Conservation (phyloP, 768 basidiomycete genomes). For the Hypholoma sublateritium region DNA sequence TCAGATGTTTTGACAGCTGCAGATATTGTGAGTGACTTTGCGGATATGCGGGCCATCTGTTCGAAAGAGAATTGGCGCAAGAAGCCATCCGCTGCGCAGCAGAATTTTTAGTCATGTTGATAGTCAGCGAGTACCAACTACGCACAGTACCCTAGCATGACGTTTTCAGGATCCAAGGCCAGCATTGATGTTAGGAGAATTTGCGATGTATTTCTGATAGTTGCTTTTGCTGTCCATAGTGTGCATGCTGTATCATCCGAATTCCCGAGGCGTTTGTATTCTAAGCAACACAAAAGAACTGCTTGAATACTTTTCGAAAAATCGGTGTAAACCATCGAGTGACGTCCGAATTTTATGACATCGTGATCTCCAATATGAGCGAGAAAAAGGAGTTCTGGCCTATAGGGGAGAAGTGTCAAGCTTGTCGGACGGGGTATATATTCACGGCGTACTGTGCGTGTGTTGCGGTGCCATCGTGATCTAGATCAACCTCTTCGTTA, state of each 20-base stretch:
- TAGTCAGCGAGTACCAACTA: conserved; percentile 2
- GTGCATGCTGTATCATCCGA: conserved; percentile 5
- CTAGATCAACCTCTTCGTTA: conserved; percentile 25
- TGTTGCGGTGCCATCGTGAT: not conserved
- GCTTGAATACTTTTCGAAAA: conserved; percentile 4
- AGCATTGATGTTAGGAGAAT: conserved; percentile 36
- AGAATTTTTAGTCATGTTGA: conserved; percentile 8
- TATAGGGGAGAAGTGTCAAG: conserved; percentile 3
- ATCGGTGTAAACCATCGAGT: conserved; percentile 12
- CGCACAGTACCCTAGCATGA: conserved; percentile 70
- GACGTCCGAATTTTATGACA: conserved; percentile 18
- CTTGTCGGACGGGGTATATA: not conserved
- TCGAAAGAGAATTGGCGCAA: conserved; percentile 47
- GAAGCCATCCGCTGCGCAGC: conserved; percentile 48
- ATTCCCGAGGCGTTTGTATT: not conserved
- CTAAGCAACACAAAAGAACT: conserved; percentile 12
- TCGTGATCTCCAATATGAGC: conserved; percentile 21
- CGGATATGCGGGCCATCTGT: conserved; percentile 30
- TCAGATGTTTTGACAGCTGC: conserved; percentile 42
- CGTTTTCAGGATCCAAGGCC: conserved; percentile 54
- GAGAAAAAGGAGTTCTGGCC: conserved; percentile 21
- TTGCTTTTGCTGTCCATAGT: conserved; percentile 26
- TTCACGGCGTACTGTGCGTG: conserved; percentile 13
- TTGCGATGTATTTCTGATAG: not conserved
- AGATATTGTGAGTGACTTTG: conserved; percentile 16